Conservation (phyloP, 208 protist genomes). For the Entamoeba nuttalli region DNA sequence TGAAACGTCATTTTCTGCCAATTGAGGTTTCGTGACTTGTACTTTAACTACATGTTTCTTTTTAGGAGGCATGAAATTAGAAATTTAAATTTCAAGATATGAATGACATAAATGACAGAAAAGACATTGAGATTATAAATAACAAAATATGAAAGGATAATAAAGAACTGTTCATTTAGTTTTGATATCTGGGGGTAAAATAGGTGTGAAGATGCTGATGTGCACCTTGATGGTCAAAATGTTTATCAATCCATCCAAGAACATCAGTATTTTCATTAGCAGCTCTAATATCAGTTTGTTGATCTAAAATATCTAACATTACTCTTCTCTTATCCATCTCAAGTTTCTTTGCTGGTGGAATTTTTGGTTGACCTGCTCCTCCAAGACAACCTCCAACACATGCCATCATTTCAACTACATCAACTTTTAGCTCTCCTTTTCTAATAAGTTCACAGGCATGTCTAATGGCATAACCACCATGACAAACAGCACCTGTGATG, state of each 20-base stretch:
- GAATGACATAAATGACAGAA: too few relatives aligned
- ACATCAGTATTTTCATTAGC: background rate
- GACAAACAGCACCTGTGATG: background rate
- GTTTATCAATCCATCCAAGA: background rate
- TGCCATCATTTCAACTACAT: slow-evolving; percentile 37
- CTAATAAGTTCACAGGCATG: slow-evolving; percentile 4
- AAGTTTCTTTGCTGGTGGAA: background rate
- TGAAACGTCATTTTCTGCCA: too few relatives aligned
- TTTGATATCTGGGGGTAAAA: background rate
- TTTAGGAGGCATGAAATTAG: background rate
- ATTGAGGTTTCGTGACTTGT: too few relatives aligned
- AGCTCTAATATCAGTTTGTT: background rate
- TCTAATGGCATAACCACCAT: slow-evolving; percentile 9
- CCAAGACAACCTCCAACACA: slow-evolving; percentile 41
- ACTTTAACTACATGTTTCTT: background rate
- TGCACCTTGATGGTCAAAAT: background rate
- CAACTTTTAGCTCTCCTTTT: background rate
- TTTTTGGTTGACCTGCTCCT: slow-evolving; percentile 37
- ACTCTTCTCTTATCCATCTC: background rate
- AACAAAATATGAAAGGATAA: too few relatives aligned
- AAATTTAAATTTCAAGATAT: too few relatives aligned
- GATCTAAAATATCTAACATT: background rate
- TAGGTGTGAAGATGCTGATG: background rate
- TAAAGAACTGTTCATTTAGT: background rate
- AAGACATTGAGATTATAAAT: too few relatives aligned